Evolutionary conservation across 2,329 filamentous ascomycete genomes (phyloP).

Genomic region (Aspergillus hortae): DNA sequence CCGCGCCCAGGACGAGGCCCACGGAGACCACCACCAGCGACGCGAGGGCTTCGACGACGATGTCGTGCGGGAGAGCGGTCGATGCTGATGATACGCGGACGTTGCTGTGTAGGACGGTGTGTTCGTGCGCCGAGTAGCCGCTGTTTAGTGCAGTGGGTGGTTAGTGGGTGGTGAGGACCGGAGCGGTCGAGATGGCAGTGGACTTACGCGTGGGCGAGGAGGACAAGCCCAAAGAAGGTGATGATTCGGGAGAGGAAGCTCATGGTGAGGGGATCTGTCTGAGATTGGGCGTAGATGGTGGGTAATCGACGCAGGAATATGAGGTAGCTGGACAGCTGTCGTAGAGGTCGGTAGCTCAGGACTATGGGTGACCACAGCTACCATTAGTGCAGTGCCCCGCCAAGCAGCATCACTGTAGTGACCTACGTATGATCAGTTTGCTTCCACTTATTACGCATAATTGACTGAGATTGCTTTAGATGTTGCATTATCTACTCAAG

Average conservation of each 20-base stretch:
- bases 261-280: slow-evolving; percentile 48
- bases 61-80: slow-evolving; percentile 72
- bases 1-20: slow-evolving; percentile 75
- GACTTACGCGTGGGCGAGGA: slow-evolving; percentile 83
- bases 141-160: slow-evolving; percentile 46
- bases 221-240: slow-evolving; percentile 69
- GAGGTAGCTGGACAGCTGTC: too few species aligned
- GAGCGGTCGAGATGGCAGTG: neutral
- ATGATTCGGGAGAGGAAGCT: slow-evolving; percentile 67
- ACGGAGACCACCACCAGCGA: slow-evolving; percentile 77
- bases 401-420: neutral
- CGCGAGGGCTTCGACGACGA: slow-evolving; percentile 78
- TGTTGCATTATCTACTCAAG: too few species aligned
- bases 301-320: too few species aligned
- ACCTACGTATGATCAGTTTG: neutral
- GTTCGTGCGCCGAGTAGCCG: slow-evolving; percentile 94
- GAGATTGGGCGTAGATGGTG: too few species aligned
- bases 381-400: neutral
- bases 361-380: slow-evolving; percentile 5
- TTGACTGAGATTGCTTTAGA: too few species aligned
- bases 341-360: too few species aligned
- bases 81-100: slow-evolving; percentile 40
- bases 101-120: slow-evolving; percentile 68
- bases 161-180: neutral
- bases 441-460: too few species aligned